These are phyloP conservation scores for Pichia paraexigua DNA, from an alignment of 805 yeast genomes.

Conservation along the genomic window DNA sequence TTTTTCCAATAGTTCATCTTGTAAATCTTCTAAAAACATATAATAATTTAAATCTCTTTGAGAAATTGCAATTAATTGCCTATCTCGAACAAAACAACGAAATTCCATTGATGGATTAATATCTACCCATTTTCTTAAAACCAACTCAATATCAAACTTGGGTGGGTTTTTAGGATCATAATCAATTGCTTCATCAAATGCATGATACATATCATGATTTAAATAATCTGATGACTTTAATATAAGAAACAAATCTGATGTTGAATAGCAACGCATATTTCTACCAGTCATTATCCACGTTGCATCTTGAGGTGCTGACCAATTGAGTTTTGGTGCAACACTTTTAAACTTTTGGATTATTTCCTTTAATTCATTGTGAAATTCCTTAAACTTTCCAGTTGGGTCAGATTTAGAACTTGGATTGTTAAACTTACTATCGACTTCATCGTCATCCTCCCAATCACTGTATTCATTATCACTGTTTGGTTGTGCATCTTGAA, in stretches of 20 bases:
- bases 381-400: slow-evolving; percentile 42
- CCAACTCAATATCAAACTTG: slow-evolving; percentile 47
- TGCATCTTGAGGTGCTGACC: slow-evolving; percentile 97
- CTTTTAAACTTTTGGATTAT: slow-evolving; percentile 44
- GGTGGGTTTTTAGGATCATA: slow-evolving; percentile 28
- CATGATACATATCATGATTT: slow-evolving; percentile 71
- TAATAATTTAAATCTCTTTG: slow-evolving; percentile 87
- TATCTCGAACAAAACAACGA: slow-evolving; percentile 67
- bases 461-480: slow-evolving; percentile 68
- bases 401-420: slow-evolving; percentile 30
- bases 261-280: slow-evolving; percentile 59
- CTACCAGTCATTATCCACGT: slow-evolving; percentile 83
- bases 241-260: slow-evolving; percentile 70
- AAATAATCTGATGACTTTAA: slow-evolving; percentile 84
- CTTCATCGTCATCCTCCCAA: slow-evolving; percentile 50
- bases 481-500: slow-evolving; percentile 28
- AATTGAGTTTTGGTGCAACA: slow-evolving; percentile 84
- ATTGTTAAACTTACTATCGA: not conserved
- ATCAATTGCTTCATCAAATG: slow-evolving; percentile 38
- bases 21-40: slow-evolving; percentile 50
- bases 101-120: slow-evolving; percentile 90
- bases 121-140: slow-evolving; percentile 74
- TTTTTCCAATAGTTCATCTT: slow-evolving; percentile 37
- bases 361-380: slow-evolving; percentile 46
- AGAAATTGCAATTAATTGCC: slow-evolving; percentile 59